phyloP scores from a whole-genome alignment of 2,329 filamentous ascomycete genomes.

The Aspergillus sp. region DNA sequence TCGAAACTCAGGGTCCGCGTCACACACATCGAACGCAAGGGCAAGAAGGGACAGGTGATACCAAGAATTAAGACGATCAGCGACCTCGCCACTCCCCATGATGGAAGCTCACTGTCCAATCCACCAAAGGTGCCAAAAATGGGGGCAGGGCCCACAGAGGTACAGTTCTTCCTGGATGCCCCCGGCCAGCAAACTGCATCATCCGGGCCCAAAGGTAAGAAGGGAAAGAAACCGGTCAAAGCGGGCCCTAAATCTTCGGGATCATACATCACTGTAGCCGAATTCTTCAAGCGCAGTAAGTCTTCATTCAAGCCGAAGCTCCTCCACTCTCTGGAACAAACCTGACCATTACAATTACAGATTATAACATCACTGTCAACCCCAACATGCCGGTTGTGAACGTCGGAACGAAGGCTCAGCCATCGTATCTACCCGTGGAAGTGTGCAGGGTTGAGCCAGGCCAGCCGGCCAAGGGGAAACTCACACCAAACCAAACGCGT shows the following conservation, averaged over 20 bases:
- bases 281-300: conserved; percentile 55
- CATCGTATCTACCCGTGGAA: conserved; percentile 70
- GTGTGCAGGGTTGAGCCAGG: conserved; percentile 66
- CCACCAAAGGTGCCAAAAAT: conserved; percentile 40
- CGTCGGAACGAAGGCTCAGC: conserved; percentile 61
- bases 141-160: conserved; percentile 57
- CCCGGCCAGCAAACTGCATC: conserved; percentile 17
- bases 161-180: conserved; percentile 58
- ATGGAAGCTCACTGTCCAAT: conserved; percentile 41
- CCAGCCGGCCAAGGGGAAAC: conserved; percentile 65
- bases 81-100: conserved; percentile 47
- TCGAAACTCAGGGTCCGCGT: conserved; percentile 47
- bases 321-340: neutral
- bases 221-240: conserved; percentile 36
- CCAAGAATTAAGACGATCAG: conserved; percentile 52
- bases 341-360: conserved; percentile 29
- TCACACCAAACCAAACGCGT: conserved; percentile 65
- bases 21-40: conserved; percentile 46
- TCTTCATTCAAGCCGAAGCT: conserved; percentile 1
- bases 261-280: conserved; percentile 56
- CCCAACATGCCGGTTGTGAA: conserved; percentile 66
- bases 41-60: conserved; percentile 37
- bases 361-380: conserved; percentile 43
- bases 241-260: conserved; percentile 38
- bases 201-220: conserved; percentile 27